Base-by-base conservation (phyloP, 768 basidiomycete species). In the Bullera alba region DNA sequence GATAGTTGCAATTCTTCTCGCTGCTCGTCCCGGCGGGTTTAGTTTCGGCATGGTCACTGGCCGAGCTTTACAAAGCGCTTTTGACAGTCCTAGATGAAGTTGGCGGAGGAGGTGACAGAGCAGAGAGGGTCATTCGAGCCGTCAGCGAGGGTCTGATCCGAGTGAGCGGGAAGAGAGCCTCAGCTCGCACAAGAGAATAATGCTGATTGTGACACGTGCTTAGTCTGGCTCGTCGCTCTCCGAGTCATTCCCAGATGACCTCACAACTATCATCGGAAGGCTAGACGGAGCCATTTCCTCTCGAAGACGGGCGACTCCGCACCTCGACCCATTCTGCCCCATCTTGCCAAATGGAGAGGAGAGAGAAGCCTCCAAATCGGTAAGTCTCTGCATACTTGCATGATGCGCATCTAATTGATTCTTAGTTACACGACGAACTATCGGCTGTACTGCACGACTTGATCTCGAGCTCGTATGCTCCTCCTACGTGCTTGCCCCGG, bases 1-100 rank as follows among this genome's bases (percentile, higher is more conserved):
- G 7, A 8, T 57, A 97, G 92, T 84, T 96, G 14, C 87, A 90
- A 54, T 87, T 97, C 71, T 95, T 97, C 65, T 85, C 91, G 1
- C 86, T 92, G 64, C 73, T 95, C 39, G 84, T 87, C 26, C 78
- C 84, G 2, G 82, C 87, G 1, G 79, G 79, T 48, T 74, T 92
- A 1, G 79, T 96, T 44, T 83, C 86, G 2, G 70, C 82, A 0
- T 79, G 83, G 7, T 92, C 91, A 2, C 81, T 96, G 77, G 76
- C 85, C 37, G 78, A 82, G 5, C 80, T 95, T 25, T 78, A 95
- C 22, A 82, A 84, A 56, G 85, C 90, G 0, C 87, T 95, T 69
- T 81, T 83, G 2, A 78, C 84, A 1, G 92, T 93, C 2, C 76
- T 95, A 23, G 54, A 59, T 27, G 69, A 71, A 42, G 48, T 68